Conservation (phyloP, 1,139 yeast species). For the Yamadazyma kanchanaburiensis region DNA sequence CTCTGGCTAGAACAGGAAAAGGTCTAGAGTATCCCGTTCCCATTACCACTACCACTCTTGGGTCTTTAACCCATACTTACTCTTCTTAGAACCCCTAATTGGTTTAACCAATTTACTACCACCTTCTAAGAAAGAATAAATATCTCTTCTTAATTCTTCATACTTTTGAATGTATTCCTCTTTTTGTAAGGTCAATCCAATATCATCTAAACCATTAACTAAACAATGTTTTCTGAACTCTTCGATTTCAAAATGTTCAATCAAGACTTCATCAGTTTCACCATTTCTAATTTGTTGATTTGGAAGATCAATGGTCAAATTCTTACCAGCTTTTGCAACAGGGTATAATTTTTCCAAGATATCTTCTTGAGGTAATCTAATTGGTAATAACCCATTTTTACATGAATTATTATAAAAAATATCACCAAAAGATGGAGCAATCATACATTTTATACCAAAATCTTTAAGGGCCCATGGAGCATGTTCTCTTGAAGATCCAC, state of each 20-base stretch:
- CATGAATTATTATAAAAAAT: constrained; percentile 95
- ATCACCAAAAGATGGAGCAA: constrained; percentile 98
- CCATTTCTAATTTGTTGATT: constrained; percentile 72
- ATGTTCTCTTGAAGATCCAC: constrained; percentile 98
- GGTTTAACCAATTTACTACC: constrained; percentile 70
- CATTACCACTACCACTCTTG: constrained; percentile 68
- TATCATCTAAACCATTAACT: constrained; percentile 92
- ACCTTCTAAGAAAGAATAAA: constrained; percentile 88
- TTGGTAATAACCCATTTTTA: constrained; percentile 92
- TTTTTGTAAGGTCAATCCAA: constrained; percentile 91
- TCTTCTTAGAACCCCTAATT: constrained; percentile 65
- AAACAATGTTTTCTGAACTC: constrained; percentile 92
- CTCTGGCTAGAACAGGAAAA: no score
- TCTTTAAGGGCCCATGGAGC: constrained; percentile 99
- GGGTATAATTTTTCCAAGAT: constrained; percentile 74
- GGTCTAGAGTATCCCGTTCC: no score
- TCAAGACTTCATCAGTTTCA: constrained; percentile 67
- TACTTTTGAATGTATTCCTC: constrained; percentile 70
- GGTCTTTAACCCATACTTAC: constrained; percentile 63
- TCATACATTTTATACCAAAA: constrained; percentile 91
- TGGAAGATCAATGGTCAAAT: constrained; percentile 78
- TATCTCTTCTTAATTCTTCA: constrained; percentile 72
- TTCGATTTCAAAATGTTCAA: constrained; percentile 83
- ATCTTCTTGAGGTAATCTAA: constrained; percentile 74
- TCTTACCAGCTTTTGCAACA: constrained; percentile 68